These are phyloP conservation scores for Pachysolen tannophilus DNA, from an alignment of 805 yeast genomes.

Conservation along the genomic window DNA sequence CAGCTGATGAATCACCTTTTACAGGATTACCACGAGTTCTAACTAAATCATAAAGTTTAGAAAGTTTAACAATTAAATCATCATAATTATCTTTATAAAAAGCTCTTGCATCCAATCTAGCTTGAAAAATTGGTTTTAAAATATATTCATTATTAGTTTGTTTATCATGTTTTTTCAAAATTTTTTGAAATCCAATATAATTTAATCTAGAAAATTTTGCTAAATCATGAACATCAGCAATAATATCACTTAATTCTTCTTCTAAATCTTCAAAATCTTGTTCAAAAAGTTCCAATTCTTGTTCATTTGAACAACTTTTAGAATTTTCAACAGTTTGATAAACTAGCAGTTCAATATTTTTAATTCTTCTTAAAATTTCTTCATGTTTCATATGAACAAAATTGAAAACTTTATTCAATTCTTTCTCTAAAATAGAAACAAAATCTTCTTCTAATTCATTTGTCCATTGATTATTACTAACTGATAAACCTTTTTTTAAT, in stretches of 20 bases:
- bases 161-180: constrained; percentile 94
- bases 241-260: constrained; percentile 59
- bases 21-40: constrained; percentile 96
- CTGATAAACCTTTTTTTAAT: constrained; percentile 58
- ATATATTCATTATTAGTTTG: constrained; percentile 58
- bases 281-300: constrained; percentile 33
- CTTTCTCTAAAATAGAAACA: constrained; percentile 64
- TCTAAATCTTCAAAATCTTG: constrained; percentile 68
- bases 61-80: constrained; percentile 76
- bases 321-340: constrained; percentile 42
- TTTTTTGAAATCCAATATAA: constrained; percentile 96
- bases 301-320: constrained; percentile 28
- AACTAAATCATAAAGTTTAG: constrained; percentile 83
- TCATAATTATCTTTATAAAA: constrained; percentile 95
- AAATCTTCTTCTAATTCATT: constrained; percentile 77
- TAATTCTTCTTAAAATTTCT: constrained; percentile 79
- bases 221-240: constrained; percentile 91
- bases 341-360: constrained; percentile 71
- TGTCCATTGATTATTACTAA: constrained; percentile 58
- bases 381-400: constrained; percentile 84
- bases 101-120: constrained; percentile 86
- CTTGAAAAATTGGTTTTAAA: constrained; percentile 81
- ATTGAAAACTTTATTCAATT: constrained; percentile 86
- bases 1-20: constrained; percentile 82
- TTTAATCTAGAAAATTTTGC: constrained; percentile 90